These are phyloP conservation scores for Xylaria curta DNA, from an alignment of 495 filamentous ascomycete genomes.

Conservation along the genomic window DNA sequence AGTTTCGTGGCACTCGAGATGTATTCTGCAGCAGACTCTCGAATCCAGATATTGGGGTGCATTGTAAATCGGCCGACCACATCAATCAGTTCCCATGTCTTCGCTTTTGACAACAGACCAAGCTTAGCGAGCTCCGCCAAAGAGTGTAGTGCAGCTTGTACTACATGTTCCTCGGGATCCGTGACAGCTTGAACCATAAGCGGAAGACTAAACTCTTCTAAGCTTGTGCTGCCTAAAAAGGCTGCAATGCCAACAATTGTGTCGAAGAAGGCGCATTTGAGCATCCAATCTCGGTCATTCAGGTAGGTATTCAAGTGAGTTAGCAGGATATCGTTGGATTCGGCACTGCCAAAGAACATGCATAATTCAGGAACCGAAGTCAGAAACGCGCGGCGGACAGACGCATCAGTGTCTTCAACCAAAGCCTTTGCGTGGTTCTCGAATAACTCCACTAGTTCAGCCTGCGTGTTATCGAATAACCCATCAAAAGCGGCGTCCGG, in stretches of 20 bases:
- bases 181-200: slow-evolving; percentile 97
- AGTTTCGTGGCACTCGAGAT: slow-evolving; percentile 77
- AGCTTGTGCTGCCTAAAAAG: slow-evolving; percentile 82
- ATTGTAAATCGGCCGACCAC: slow-evolving; percentile 82
- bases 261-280: slow-evolving; percentile 96
- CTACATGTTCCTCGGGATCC: slow-evolving; percentile 93
- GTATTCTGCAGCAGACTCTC: slow-evolving; percentile 85
- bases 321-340: slow-evolving; percentile 91
- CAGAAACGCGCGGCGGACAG: slow-evolving; percentile 93
- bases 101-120: slow-evolving; percentile 83
- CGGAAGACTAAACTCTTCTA: slow-evolving; percentile 96
- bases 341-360: slow-evolving; percentile 88
- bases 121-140: slow-evolving; percentile 88
- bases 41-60: slow-evolving; percentile 95
- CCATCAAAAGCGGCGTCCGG: slow-evolving; percentile 71
- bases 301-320: slow-evolving; percentile 97
- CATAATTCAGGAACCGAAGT: slow-evolving; percentile 91
- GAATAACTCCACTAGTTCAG: slow-evolving; percentile 79
- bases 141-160: slow-evolving; percentile 87
- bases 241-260: slow-evolving; percentile 92
- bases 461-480: slow-evolving; percentile 80
- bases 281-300: slow-evolving; percentile 94
- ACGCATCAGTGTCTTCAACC: slow-evolving; percentile 83
- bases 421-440: slow-evolving; percentile 87
- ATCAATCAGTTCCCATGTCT: slow-evolving; percentile 85